These are phyloP conservation scores for Tolypocladium capitatum DNA, from an alignment of 2,329 filamentous ascomycete genomes.

Conservation along the genomic window DNA sequence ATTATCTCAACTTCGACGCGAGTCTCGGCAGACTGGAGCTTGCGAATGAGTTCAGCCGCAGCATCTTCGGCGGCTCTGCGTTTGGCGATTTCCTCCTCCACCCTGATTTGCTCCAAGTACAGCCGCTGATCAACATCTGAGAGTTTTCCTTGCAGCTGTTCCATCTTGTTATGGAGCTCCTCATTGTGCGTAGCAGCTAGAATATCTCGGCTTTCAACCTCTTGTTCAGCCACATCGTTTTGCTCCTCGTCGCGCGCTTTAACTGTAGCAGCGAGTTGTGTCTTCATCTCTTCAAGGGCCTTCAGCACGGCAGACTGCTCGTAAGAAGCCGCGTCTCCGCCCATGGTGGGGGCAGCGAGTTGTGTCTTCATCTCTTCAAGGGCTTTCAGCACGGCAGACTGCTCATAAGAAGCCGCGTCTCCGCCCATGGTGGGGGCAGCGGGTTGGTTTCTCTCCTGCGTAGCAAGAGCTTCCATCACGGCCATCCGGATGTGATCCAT, in stretches of 20 bases:
- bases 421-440: slow-evolving; percentile 13
- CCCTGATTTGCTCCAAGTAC: slow-evolving; percentile 30
- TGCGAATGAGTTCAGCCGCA: slow-evolving; percentile 37
- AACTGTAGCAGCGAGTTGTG: slow-evolving; percentile 23
- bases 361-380: slow-evolving; percentile 50
- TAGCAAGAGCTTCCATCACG: slow-evolving; percentile 59
- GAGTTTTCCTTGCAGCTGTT: slow-evolving; percentile 47
- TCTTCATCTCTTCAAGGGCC: slow-evolving; percentile 51
- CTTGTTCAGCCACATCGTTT: slow-evolving; percentile 36
- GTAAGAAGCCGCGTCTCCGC: slow-evolving; percentile 10
- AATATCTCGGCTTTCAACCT: slow-evolving; percentile 32
- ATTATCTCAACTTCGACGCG: slow-evolving; percentile 48
- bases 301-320: slow-evolving; percentile 45
- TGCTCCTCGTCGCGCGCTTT: slow-evolving; percentile 19
- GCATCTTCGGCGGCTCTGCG: slow-evolving; percentile 41
- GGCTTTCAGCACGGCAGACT: slow-evolving; percentile 48
- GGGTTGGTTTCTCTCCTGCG: slow-evolving; percentile 33
- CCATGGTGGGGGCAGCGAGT: slow-evolving; percentile 11
- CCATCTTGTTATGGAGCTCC: slow-evolving; percentile 37
- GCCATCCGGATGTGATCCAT: slow-evolving; percentile 68
- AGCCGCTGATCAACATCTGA: slow-evolving; percentile 46
- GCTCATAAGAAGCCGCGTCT: slow-evolving; percentile 18
- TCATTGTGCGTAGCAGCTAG: slow-evolving; percentile 36
- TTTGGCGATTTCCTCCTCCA: slow-evolving; percentile 33
- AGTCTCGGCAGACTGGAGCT: slow-evolving; percentile 43